A percentile compares a stretch with the other conserved stretches of the same genome.
phyloP scores from a whole-genome alignment of 106 monocot genomes.

The Hemerocallis citrina region DNA sequence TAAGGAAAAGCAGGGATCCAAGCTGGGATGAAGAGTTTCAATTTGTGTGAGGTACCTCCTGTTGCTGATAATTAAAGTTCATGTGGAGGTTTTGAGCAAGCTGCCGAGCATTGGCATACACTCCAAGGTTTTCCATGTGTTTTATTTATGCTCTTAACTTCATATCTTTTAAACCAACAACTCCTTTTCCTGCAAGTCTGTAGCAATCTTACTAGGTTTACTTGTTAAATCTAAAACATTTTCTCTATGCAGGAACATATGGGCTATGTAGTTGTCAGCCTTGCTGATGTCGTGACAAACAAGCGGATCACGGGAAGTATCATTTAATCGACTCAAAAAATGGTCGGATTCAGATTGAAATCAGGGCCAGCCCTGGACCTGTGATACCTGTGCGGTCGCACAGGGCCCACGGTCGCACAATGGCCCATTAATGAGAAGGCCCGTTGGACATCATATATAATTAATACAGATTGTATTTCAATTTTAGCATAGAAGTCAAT shows the following conservation, averaged over 20 bases:
- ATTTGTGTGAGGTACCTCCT: constrained; percentile 77
- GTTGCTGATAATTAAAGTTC: constrained; percentile 69
- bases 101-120: constrained; percentile 62
- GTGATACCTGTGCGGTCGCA: no score
- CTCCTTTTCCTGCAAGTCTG: no score
- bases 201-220: no score
- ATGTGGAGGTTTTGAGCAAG: constrained; percentile 72
- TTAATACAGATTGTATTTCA: no score
- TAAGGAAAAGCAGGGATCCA: constrained; percentile 89
- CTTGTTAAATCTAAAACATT: no score
- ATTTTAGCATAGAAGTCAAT: no score
- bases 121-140: no score
- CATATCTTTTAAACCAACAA: no score
- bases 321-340: constrained; percentile 61
- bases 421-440: no score
- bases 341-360: constrained; percentile 49
- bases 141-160: no score
- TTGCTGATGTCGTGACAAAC: constrained; percentile 48
- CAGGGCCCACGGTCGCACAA: no score
- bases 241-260: constrained; percentile 37
- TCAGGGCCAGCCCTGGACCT: constrained; percentile 46
- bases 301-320: constrained; percentile 55
- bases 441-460: no score
- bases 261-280: constrained; percentile 45
- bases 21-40: constrained; percentile 82